Conservation (phyloP, 371 early-diverging fungal species). For the Mucor plumbeus region DNA sequence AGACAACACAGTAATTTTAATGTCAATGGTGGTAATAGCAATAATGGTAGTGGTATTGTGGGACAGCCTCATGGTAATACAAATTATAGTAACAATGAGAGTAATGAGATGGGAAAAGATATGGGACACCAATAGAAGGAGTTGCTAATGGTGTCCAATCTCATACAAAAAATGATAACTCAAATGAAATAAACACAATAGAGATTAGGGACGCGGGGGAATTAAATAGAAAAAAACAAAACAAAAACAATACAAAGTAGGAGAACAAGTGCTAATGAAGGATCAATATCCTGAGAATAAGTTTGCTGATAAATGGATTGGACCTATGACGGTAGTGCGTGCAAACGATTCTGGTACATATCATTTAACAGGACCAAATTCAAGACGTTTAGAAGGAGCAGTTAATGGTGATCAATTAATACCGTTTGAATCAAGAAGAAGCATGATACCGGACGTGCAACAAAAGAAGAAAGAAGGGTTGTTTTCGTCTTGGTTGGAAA, state of each 20-base stretch:
- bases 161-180: not conserved
- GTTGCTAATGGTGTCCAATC: constrained; percentile 5
- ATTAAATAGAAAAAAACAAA: too few species aligned
- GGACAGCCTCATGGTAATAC: not conserved
- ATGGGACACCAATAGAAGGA: constrained; percentile 13
- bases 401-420: constrained; percentile 16
- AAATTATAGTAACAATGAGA: not conserved
- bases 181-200: not conserved
- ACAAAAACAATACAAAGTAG: not conserved
- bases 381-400: not conserved
- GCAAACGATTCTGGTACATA: constrained; percentile 13
- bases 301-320: constrained; percentile 25
- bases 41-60: not conserved
- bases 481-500: not conserved
- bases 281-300: constrained; percentile 14
- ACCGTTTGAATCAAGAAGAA: constrained; percentile 1
- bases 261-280: constrained; percentile 25
- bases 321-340: constrained; percentile 20
- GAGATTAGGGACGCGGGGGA: not conserved
- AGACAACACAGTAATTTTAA: not conserved
- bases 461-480: not conserved
- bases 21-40: too few species aligned
- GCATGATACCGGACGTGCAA: constrained; percentile 13
- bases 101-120: constrained; percentile 6
- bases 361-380: constrained; percentile 1